phyloP scores from a whole-genome alignment of 2,329 filamentous ascomycete species.

The Immersiporthe knoxdaviesiana region DNA sequence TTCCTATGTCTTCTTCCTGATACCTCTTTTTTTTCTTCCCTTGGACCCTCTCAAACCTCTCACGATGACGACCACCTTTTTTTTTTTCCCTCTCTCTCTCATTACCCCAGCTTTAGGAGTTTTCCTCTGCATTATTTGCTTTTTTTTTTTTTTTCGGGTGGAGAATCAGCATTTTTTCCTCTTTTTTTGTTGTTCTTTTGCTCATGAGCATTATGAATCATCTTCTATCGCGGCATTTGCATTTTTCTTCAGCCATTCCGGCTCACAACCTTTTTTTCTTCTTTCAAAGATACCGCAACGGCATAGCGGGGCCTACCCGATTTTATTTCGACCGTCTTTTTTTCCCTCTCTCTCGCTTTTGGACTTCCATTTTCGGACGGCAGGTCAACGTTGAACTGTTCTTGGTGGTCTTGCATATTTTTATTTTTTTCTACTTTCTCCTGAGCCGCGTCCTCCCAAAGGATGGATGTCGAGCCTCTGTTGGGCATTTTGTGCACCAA shows the following conservation, averaged over 20 bases:
- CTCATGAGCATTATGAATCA: constrained; percentile 28
- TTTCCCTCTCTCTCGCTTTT: constrained; percentile 4
- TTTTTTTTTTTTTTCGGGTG: constrained; percentile 9
- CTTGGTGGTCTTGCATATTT: not conserved
- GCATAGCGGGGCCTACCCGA: constrained; percentile 28
- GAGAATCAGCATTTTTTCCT: constrained; percentile 18
- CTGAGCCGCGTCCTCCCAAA: constrained; percentile 4
- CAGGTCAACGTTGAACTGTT: not conserved
- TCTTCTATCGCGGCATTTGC: constrained; percentile 29
- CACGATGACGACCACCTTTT: constrained; percentile 28
- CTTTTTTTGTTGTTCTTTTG: constrained; percentile 4
- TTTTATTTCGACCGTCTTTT: constrained; percentile 9
- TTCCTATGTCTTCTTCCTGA: constrained; percentile 4
- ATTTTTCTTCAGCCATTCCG: constrained; percentile 15
- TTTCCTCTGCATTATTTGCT: not conserved
- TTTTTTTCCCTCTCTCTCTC: constrained; percentile 10
- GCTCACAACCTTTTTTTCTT: constrained; percentile 19
- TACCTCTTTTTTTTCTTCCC: constrained; percentile 9
- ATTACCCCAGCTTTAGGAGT: constrained; percentile 22
- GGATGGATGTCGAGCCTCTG: not conserved
- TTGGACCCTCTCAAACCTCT: constrained; percentile 12
- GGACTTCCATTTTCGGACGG: constrained; percentile 1
- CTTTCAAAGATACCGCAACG: constrained; percentile 29
- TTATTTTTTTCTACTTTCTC: not conserved
- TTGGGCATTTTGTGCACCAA: constrained; percentile 19